Evolutionary conservation across 2,329 filamentous ascomycete species (phyloP), one percentile per base, ranked within the genome.

Genomic region (Pseudogymnoascus sp.): DNA sequence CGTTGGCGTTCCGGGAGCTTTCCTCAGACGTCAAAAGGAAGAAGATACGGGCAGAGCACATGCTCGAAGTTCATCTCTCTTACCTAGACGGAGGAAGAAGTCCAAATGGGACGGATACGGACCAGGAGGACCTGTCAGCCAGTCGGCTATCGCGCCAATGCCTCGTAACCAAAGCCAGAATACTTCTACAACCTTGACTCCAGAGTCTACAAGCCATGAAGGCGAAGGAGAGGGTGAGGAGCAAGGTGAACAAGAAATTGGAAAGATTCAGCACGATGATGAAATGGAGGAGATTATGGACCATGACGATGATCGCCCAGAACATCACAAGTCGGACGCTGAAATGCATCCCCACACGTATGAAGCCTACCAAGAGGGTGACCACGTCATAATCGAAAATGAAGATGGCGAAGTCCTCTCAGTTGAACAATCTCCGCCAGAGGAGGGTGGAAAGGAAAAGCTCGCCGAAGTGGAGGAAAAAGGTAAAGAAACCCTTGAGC

Each of bases 61-160:
- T 18, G 48, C 9, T 55, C 82, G 88, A 21, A 74, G 86, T 1
- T 85, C 84, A 1, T 86, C 84, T 64, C 76, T 77, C 72, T 82
- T 77, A 65, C 80, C 81, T n/a, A 81, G 82, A 61, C 83, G 86
- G 64, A 83, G 85, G 58, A 80, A 80, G 71, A 89, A 81, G 77
- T 87, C 81, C 72, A 87, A 84, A 79, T 87, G 90, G 65, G 82
- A 84, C 64, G 87, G 82, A n/a, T 82, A 84, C 67, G 89, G 87
- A 2, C 87, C 89, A 2, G 94, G 94, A 64, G 94, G 94, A 0
- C 94, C 92, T 2, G 88, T 97, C 67, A 89, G 84, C 64, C 87
- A 95, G 70, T 96, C 93, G 36, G 94, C 94, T 25, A 97, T 97
- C 68, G 87, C 84, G 66, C 94, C 94, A 36, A 75, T 77, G 58